Conservation (phyloP, 495 filamentous ascomycete genomes). For the Xylaria flabelliformis region DNA sequence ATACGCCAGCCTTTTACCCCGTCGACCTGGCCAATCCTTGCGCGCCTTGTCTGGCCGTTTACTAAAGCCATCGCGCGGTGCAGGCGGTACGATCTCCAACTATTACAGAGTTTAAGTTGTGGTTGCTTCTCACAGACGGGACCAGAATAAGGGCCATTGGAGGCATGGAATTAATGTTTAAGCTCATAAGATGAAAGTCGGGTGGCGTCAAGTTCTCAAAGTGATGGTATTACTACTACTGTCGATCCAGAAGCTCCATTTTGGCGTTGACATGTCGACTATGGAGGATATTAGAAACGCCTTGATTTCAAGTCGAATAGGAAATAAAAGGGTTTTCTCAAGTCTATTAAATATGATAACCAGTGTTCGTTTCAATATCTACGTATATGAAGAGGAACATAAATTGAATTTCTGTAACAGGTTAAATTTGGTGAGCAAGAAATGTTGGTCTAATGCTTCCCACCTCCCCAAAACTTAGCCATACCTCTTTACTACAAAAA, state of each 20-base stretch:
- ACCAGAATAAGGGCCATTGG: neutral
- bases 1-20: conserved; percentile 26
- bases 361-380: no score
- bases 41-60: conserved; percentile 15
- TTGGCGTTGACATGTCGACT: neutral
- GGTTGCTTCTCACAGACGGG: neutral
- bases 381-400: no score
- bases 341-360: no score
- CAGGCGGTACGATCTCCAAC: neutral
- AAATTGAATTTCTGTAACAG: no score
- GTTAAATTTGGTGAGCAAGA: no score
- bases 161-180: neutral
- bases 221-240: neutral
- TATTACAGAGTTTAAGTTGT: neutral
- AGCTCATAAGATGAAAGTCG: neutral
- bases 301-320: neutral
- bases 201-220: neutral
- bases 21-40: conserved; percentile 22
- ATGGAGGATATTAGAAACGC: neutral
- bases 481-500: no score
- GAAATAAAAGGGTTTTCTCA: no score
- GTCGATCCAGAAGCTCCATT: neutral
- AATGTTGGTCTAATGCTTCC: no score
- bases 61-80: neutral
- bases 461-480: no score